A percentile compares a stretch with the other conserved stretches of the same genome.
Evolutionary conservation across 805 yeast species (phyloP).

Genomic region (Candida arabinofermentans): DNA sequence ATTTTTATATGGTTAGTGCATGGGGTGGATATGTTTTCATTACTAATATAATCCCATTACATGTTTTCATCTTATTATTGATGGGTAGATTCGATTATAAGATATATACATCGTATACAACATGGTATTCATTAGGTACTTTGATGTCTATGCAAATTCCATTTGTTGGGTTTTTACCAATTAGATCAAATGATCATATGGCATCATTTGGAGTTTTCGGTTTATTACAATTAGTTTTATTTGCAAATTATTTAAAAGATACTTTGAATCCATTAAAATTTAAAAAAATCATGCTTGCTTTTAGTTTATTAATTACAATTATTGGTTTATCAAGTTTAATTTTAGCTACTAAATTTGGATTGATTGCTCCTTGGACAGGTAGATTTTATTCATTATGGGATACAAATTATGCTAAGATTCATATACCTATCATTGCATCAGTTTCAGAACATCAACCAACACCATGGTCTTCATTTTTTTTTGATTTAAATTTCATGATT

Average conservation of each 20-base stretch:
- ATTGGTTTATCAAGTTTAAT: constrained; percentile 71
- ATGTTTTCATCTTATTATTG: constrained; percentile 79
- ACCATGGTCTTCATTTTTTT: constrained; percentile 99
- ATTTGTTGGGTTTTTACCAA: constrained; percentile 95
- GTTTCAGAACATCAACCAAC: constrained; percentile 99
- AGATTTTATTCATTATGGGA: constrained; percentile 99
- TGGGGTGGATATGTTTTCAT: constrained; percentile 99
- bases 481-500: constrained; percentile 86
- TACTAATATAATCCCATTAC: constrained; percentile 95
- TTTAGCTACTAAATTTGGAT: constrained; percentile 81
- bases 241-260: constrained; percentile 76
- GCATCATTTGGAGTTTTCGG: constrained; percentile 98
- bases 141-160: constrained; percentile 99
- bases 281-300: constrained; percentile 59
- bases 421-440: constrained; percentile 97
- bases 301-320: constrained; percentile 49
- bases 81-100: constrained; percentile 92
- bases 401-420: constrained; percentile 94
- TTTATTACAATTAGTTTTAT: constrained; percentile 80
- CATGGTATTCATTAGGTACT: constrained; percentile 98
- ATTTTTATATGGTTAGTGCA: constrained; percentile 98
- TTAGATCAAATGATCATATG: constrained; percentile 97
- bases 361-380: constrained; percentile 99
- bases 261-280: constrained; percentile 72
- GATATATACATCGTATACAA: constrained; percentile 84